These are phyloP conservation scores for Nannochloris sp. DNA, from an alignment of 139 green algal species.

Conservation along the genomic window DNA sequence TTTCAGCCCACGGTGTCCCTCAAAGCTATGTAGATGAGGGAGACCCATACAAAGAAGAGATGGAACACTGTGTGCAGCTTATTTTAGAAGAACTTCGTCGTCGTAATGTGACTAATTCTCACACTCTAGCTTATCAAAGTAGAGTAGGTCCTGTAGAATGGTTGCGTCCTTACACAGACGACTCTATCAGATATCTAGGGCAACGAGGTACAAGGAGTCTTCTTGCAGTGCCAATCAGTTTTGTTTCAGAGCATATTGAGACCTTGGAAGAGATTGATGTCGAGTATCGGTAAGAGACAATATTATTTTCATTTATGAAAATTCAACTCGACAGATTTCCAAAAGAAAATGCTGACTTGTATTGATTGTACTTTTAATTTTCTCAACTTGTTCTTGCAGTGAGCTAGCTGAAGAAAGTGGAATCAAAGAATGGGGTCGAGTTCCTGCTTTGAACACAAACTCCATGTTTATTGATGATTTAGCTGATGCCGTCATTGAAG, in stretches of 20 bases:
- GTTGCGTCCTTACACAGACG: conserved; percentile 97
- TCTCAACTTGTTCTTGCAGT: conserved; percentile 14
- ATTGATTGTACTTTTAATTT: neutral
- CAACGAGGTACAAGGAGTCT: conserved; percentile 58
- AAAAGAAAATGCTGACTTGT: neutral
- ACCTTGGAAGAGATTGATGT: conserved; percentile 99
- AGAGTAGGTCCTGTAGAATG: conserved; percentile 94
- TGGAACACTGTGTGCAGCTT: conserved; percentile 96
- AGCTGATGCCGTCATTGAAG: conserved; percentile 85
- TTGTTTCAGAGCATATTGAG: conserved; percentile 99
- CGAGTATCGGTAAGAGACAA: conserved; percentile 45
- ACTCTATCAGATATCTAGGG: conserved; percentile 86
- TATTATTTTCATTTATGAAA: neutral
- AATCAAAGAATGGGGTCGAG: conserved; percentile 83
- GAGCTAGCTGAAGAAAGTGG: conserved; percentile 73
- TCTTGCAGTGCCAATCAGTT: conserved; percentile 93
- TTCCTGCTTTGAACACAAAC: conserved; percentile 94
- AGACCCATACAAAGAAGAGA: conserved; percentile 98
- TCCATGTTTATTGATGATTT: conserved; percentile 92
- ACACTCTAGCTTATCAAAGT: conserved; percentile 97
- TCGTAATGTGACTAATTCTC: conserved; percentile 66
- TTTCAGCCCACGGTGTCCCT: conserved; percentile 95
- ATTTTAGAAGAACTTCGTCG: conserved; percentile 81
- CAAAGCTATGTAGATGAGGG: conserved; percentile 89
- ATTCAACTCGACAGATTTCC: neutral